Evolutionary conservation across 2,329 filamentous ascomycete genomes (phyloP).

Genomic region (Sarocladiaceae sp.): DNA sequence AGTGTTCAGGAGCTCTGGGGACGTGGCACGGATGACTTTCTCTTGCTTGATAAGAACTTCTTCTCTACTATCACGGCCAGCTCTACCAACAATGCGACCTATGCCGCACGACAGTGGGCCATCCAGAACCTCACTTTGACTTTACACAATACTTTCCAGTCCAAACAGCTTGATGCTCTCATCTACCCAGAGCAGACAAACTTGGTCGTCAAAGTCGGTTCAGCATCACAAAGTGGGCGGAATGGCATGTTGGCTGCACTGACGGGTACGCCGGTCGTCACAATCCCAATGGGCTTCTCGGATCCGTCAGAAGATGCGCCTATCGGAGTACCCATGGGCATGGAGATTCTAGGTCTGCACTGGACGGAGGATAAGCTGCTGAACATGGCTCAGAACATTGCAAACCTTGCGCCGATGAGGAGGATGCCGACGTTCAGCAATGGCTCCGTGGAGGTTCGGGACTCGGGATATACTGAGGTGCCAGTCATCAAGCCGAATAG

Average conservation of each 20-base stretch:
- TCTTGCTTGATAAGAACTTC: no score
- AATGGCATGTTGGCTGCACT: slow-evolving; percentile 12
- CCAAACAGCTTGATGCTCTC: slow-evolving; percentile 7
- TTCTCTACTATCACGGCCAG: slow-evolving; percentile 54
- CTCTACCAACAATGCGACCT: slow-evolving; percentile 38
- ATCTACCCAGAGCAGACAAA: slow-evolving; percentile 13
- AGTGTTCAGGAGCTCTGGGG: slow-evolving; percentile 46
- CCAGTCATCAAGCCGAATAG: no score
- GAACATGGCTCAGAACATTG: slow-evolving; percentile 9
- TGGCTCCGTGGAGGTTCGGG: no score
- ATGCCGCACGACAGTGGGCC: background rate
- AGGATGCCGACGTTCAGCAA: no score
- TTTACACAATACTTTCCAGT: slow-evolving; percentile 4
- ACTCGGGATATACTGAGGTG: no score
- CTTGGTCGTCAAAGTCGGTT: slow-evolving; percentile 11
- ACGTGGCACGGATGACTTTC: no score
- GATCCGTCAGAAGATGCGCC: slow-evolving; percentile 8
- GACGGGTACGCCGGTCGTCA: slow-evolving; percentile 10
- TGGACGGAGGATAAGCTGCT: slow-evolving; percentile 9
- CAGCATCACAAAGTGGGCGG: slow-evolving; percentile 8
- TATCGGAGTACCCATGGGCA: slow-evolving; percentile 11
- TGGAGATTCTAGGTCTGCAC: slow-evolving; percentile 11
- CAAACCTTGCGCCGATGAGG: background rate
- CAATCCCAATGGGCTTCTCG: slow-evolving; percentile 9
- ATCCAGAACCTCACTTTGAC: slow-evolving; percentile 1